phyloP scores from a whole-genome alignment of 2,329 filamentous ascomycete species.

The Calonectria hawksworthii region DNA sequence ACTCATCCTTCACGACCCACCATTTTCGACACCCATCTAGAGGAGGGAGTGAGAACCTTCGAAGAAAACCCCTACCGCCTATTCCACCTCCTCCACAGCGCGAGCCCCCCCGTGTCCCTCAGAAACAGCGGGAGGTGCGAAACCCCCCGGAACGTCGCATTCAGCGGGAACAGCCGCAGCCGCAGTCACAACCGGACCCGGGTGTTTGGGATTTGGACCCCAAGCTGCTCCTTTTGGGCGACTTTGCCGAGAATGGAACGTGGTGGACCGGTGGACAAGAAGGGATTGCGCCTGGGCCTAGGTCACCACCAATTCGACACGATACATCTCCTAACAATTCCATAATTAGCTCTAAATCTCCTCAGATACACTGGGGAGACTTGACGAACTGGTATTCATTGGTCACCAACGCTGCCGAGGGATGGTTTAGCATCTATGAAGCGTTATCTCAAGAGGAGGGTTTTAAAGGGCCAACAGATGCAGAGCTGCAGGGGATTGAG shows the following conservation, averaged over 20 bases:
- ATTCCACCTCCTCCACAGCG: conserved; percentile 37
- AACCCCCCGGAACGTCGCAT: conserved; percentile 49
- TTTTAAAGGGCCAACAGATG: conserved; percentile 52
- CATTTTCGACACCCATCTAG: conserved; percentile 51
- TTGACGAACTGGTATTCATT: conserved; percentile 81
- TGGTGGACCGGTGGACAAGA: conserved; percentile 82
- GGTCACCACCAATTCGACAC: conserved; percentile 31
- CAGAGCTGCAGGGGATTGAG: conserved; percentile 61
- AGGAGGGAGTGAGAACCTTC: conserved; percentile 42
- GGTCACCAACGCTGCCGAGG: conserved; percentile 75
- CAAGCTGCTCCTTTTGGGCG: conserved; percentile 80
- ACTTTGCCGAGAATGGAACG: conserved; percentile 84
- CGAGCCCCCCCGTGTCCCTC: conserved; percentile 51
- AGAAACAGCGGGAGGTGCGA: conserved; percentile 52
- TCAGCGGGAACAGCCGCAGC: conserved; percentile 29
- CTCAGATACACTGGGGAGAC: conserved; percentile 81
- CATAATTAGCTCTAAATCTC: conserved; percentile 57
- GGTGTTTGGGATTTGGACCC: conserved; percentile 72
- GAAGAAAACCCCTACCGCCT: conserved; percentile 41
- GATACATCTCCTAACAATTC: conserved; percentile 36
- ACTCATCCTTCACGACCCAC: conserved; percentile 77
- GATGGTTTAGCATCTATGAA: conserved; percentile 74
- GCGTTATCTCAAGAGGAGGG: conserved; percentile 54
- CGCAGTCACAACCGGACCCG: conserved; percentile 31
- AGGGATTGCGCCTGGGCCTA: conserved; percentile 40